These are phyloP conservation scores for Linnemannia schmuckeri DNA, from an alignment of 192 early-diverging fungal genomes.

Conservation along the genomic window DNA sequence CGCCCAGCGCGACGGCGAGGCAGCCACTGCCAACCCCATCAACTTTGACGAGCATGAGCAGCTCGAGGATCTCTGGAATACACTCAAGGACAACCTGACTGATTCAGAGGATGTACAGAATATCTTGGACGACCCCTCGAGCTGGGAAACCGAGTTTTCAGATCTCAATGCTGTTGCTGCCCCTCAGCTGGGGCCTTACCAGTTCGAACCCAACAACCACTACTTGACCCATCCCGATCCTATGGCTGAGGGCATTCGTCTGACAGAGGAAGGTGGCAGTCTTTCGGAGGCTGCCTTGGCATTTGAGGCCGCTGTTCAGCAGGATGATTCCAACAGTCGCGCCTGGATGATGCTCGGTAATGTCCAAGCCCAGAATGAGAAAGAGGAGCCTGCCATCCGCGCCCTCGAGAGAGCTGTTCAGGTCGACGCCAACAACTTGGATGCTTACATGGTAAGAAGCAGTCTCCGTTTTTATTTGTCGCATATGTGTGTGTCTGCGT, in stretches of 20 bases:
- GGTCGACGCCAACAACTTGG: constrained; percentile 77
- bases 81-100: constrained; percentile 55
- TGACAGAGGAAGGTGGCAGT: constrained; percentile 66
- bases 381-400: constrained; percentile 93
- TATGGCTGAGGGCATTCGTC: constrained; percentile 67
- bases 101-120: constrained; percentile 48
- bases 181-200: constrained; percentile 81
- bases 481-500: background rate
- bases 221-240: constrained; percentile 73
- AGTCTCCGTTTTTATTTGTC: background rate
- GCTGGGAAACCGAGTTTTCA: constrained; percentile 54
- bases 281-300: constrained; percentile 93
- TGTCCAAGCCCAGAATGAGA: constrained; percentile 97
- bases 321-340: constrained; percentile 79
- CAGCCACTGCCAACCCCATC: constrained; percentile 52
- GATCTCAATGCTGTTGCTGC: constrained; percentile 67
- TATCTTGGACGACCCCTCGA: constrained; percentile 43
- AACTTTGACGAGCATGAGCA: constrained; percentile 63
- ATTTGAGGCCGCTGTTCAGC: constrained; percentile 91
- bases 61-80: constrained; percentile 68
- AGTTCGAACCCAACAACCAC: constrained; percentile 86
- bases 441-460: constrained; percentile 71
- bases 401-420: constrained; percentile 88
- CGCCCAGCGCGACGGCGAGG: constrained; percentile 53
- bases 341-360: constrained; percentile 94